These are phyloP conservation scores for Hypomontagnella monticulosa DNA, from an alignment of 495 filamentous ascomycete species.

Conservation along the genomic window DNA sequence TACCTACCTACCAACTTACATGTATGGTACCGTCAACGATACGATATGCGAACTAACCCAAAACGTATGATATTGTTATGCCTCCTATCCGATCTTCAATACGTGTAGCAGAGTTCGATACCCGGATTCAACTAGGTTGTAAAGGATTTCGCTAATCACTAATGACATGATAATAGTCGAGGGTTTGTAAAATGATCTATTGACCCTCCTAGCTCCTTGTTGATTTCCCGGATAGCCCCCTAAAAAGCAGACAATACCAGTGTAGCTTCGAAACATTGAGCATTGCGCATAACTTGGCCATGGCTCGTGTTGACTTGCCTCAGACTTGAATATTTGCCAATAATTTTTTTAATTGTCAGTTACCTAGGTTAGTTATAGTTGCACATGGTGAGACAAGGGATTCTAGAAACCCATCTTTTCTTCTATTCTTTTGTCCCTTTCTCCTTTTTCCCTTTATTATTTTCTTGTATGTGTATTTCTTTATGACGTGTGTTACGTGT, in stretches of 20 bases:
- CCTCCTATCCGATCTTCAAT: background rate
- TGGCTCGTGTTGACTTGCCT: constrained; percentile 12
- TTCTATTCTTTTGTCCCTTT: background rate
- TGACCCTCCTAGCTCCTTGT: constrained; percentile 34
- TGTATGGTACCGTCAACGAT: background rate
- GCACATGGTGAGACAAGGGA: constrained; percentile 20
- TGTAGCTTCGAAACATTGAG: constrained; percentile 12
- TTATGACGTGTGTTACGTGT: too few relatives aligned
- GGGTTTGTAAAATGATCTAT: constrained; percentile 26
- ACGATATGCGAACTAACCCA: constrained; percentile 26
- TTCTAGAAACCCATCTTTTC: background rate
- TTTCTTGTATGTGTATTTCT: background rate
- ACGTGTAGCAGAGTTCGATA: too few relatives aligned
- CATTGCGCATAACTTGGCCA: constrained; percentile 38
- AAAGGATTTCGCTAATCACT: constrained; percentile 22
- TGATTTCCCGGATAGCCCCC: constrained; percentile 34
- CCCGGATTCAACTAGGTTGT: too few relatives aligned
- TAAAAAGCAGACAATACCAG: background rate
- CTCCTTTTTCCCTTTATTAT: background rate
- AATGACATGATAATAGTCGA: constrained; percentile 22
- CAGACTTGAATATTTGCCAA: constrained; percentile 18
- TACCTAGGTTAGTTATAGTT: background rate
- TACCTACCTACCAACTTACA: background rate
- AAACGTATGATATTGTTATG: constrained; percentile 29
- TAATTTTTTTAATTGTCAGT: background rate